phyloP scores from a whole-genome alignment of 345 rosid genomes.

The Salix brachista region DNA sequence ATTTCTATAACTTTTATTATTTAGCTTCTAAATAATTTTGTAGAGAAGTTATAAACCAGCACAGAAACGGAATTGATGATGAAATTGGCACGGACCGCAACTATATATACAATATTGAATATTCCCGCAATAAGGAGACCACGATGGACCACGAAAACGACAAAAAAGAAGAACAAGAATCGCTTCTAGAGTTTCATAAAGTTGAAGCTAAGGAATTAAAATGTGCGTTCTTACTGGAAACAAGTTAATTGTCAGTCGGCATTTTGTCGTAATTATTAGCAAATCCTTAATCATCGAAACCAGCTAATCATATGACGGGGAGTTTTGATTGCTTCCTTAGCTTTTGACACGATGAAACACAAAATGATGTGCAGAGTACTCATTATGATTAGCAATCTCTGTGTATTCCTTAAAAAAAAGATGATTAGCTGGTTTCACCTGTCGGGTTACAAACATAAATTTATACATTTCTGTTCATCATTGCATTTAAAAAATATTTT shows the following conservation, averaged over 20 bases:
- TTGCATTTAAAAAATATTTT: too few species aligned
- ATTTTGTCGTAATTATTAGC: background rate
- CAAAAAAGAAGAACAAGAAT: background rate
- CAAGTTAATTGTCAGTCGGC: background rate
- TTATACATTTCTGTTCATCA: too few species aligned
- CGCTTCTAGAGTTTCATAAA: too few species aligned
- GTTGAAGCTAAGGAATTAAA: too few species aligned
- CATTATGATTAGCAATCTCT: background rate
- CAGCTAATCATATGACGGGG: background rate
- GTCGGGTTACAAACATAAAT: background rate
- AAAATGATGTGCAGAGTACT: background rate
- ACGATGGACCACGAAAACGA: background rate
- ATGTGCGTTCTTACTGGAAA: too few species aligned
- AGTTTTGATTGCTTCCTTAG: background rate
- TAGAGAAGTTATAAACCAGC: too few species aligned
- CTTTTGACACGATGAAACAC: conserved; percentile 4
- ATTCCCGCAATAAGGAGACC: background rate
- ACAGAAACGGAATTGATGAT: too few species aligned
- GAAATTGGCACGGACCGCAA: too few species aligned
- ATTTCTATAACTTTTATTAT: too few species aligned
- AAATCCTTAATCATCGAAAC: background rate
- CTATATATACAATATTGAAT: too few species aligned
- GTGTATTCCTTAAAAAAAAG: background rate
- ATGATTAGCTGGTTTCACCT: background rate
- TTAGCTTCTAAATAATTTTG: too few species aligned